These are phyloP conservation scores for Xylaria scruposa DNA, from an alignment of 495 filamentous ascomycete genomes.

Conservation along the genomic window DNA sequence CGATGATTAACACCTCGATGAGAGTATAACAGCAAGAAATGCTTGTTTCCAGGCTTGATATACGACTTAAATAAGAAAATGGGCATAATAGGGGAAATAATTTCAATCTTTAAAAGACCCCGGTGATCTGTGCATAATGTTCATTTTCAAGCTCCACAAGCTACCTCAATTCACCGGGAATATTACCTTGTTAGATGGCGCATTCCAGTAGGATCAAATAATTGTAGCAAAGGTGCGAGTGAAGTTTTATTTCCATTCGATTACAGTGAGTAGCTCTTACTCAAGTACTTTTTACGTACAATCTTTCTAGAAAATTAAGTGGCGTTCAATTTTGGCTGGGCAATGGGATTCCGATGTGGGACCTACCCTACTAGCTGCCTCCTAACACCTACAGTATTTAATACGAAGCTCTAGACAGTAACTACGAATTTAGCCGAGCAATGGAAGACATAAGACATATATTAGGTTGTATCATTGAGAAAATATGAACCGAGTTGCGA, in stretches of 20 bases:
- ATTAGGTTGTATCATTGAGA: not conserved
- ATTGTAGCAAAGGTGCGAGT: not conserved
- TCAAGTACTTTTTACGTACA: not conserved
- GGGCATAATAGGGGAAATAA: not conserved
- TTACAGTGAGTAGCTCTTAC: not conserved
- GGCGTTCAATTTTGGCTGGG: not conserved
- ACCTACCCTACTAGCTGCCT: not conserved
- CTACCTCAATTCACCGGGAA: not conserved
- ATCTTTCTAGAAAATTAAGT: not conserved
- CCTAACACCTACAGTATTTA: not conserved
- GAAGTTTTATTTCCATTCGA: not conserved
- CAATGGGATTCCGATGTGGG: not conserved
- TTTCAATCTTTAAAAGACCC: not conserved
- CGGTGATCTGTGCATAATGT: not conserved
- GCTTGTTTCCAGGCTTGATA: not conserved
- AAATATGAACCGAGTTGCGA: not conserved
- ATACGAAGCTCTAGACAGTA: not conserved
- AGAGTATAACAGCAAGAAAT: not conserved
- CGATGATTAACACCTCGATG: not conserved
- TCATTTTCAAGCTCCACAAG: not conserved
- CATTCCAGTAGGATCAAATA: not conserved
- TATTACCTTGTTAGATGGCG: not conserved
- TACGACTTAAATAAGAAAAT: not conserved
- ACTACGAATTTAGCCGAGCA: not conserved
- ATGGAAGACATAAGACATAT: not conserved